Evolutionary conservation across 352 stramenopile species (phyloP), one percentile per base, ranked within the genome.

Genomic region (Pythium rishiriense): DNA sequence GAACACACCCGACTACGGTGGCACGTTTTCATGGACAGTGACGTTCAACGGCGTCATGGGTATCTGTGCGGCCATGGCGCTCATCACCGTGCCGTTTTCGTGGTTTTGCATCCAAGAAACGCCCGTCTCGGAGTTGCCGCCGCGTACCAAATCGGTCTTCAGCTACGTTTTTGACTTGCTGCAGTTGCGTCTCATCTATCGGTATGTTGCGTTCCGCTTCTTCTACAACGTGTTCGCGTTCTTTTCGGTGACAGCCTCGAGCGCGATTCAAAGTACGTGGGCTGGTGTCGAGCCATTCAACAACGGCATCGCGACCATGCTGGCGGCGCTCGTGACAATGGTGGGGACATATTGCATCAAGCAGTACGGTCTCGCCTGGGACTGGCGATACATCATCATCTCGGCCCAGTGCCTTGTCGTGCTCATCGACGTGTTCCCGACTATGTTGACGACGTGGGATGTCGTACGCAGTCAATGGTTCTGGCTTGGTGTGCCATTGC

Each of bases 401-500:
- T 50, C 63, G 14, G 75, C 66, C 8, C 70, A 81, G 50, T 59
- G 86, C 15, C 57, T 64, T 2, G 76, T 87, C 39, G 73, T 90
- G 19, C 55, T 73, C 17, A 61, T 83, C 25, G 80, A 90, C 53
- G 54, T 62, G 0, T 61, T 85, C 28, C 74, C 75, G 11, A 85
- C 76, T 4, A 79, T 86, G 47, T 64, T 85, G 47, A 89, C 80
- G 15, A 84, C 87, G 66, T 90, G 80, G 80, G 46, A 90, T 43
- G 78, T 90, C 9, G 76, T 83, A 33, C 76, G 79, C n/a, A 85
- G 74, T 52, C 80, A 90, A 35, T 90, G 80, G 78, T 85, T 89
- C 64, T 89, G 74, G 75, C 53, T 86, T 19, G 80, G 80, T 21
- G 68, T 84, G 24, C 75, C 80, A n/a, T 51, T 89, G 35, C 66